Conservation (phyloP, 768 basidiomycete genomes). For the Mrakia frigida region DNA sequence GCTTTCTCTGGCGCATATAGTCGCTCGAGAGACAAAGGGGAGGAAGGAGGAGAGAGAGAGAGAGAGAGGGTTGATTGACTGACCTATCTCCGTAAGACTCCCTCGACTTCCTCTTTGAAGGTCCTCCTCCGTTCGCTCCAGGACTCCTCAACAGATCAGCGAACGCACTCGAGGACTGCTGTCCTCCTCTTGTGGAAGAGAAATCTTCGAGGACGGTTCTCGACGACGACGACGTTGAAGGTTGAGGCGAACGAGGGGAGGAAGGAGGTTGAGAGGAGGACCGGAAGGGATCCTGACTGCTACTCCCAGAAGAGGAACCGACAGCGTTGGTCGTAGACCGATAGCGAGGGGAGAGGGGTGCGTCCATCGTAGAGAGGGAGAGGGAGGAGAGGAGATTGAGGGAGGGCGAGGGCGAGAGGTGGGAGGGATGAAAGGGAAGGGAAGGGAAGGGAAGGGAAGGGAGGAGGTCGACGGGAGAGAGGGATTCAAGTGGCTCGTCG, state of each 20-base stretch:
- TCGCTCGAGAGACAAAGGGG: neutral
- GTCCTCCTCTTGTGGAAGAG: neutral
- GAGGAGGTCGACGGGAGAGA: neutral
- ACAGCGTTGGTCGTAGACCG: neutral
- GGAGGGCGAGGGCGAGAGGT: neutral
- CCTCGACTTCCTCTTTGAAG: neutral
- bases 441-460: neutral
- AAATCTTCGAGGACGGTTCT: neutral
- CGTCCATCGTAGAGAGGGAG: neutral
- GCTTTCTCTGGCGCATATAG: neutral
- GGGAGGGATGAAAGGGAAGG: neutral
- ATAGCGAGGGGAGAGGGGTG: neutral
- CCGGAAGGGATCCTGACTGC: neutral
- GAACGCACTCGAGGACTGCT: neutral
- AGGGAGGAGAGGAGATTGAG: neutral
- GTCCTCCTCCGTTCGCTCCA: neutral
- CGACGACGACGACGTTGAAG: neutral
- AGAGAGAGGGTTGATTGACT: neutral
- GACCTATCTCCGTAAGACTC: slow-evolving; percentile 1
- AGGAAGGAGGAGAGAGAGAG: neutral
- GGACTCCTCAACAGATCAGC: slow-evolving; percentile 5
- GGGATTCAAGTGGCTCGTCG: neutral
- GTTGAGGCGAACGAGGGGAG: neutral
- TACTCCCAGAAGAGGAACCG: neutral
- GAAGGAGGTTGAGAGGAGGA: slow-evolving; percentile 4